Evolutionary conservation across 208 protist genomes (phyloP), one percentile per base, ranked within the genome.

Genomic region (Leishmania tropica): DNA sequence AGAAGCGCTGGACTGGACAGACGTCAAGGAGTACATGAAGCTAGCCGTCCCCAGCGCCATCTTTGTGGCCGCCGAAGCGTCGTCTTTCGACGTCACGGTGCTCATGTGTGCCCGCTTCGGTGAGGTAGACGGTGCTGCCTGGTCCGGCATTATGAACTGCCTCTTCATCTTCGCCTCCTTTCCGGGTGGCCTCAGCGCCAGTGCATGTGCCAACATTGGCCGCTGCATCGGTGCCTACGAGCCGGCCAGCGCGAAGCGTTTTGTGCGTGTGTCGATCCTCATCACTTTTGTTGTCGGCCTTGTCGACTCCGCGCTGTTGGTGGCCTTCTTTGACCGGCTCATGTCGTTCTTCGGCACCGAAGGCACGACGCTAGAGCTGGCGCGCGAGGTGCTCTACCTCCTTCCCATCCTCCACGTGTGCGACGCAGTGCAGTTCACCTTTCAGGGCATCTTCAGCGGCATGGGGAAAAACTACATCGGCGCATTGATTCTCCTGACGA

Each of bases 391-490:
- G 74, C 81, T 93, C 47, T 85, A 85, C 48, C 62, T 97, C 62
- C 74, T 97, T 2, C 92, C 94, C 24, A 84, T 94, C 72, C 92
- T 97, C 70, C 94, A 96, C 85, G 90, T 95, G 15, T 76, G 83
- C 72, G 94, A 97, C 78, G 83, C 89, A 8, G 90, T 97, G 73
- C 94, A 97, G 83, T 97, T 96, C 74, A 87, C 89, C 67, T 95
- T 94, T 78, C 94, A 97, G 79, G 94, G 94, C 75, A 95, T 97
- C 60, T 97, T 97, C 84, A 96, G 92, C 83, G 94, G 92, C 19
- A 79, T 95, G 48, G 92, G 92, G 56, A 92, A 94, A 84, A 97
- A 95, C 85, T 83, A 96, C 83, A 60, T 94, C 17, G 94, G 94
- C 35, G 94, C 94, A 4, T 79, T 90, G 21, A 95, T 96, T 77